Percentiles rank a stretch among this genome's conserved stretches.
Conservation (phyloP, 352 stramenopile species). For the Globisporangium orthogonon region DNA sequence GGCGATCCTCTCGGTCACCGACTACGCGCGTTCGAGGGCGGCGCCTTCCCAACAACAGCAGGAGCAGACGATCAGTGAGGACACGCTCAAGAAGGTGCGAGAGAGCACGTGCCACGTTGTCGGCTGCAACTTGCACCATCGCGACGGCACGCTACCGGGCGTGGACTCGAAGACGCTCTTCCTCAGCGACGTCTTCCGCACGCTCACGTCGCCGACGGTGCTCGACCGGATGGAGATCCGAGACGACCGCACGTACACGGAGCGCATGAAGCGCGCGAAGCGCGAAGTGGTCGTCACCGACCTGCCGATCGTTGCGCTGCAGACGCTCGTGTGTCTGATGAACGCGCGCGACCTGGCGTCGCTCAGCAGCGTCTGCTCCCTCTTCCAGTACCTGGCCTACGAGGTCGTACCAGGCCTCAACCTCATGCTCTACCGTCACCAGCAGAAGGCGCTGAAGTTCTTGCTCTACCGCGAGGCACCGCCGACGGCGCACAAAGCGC, state of each 20-base stretch:
- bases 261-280: constrained; percentile 31
- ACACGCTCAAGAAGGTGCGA: constrained; percentile 24
- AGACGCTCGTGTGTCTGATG: constrained; percentile 53
- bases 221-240: constrained; percentile 63
- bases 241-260: constrained; percentile 53
- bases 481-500: constrained; percentile 6
- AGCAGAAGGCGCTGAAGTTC: constrained; percentile 71
- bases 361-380: constrained; percentile 52
- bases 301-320: constrained; percentile 49
- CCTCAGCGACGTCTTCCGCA: constrained; percentile 67
- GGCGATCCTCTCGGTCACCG: constrained; percentile 26
- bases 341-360: constrained; percentile 51
- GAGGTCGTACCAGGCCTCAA: constrained; percentile 75
- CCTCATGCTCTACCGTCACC: constrained; percentile 68
- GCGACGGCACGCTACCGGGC: constrained; percentile 4
- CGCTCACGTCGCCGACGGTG: constrained; percentile 47
- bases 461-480: constrained; percentile 64
- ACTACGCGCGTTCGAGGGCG: constrained; percentile 10
- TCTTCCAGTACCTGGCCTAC: constrained; percentile 80
- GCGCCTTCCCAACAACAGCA: constrained; percentile 7
- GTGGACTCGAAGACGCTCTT: constrained; percentile 24
- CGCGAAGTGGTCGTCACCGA: constrained; percentile 53
- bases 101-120: constrained; percentile 60
- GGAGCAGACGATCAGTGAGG: background rate
- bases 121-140: constrained; percentile 45